phyloP scores from a whole-genome alignment of 805 yeast species.

The Kodamaea restingae region DNA sequence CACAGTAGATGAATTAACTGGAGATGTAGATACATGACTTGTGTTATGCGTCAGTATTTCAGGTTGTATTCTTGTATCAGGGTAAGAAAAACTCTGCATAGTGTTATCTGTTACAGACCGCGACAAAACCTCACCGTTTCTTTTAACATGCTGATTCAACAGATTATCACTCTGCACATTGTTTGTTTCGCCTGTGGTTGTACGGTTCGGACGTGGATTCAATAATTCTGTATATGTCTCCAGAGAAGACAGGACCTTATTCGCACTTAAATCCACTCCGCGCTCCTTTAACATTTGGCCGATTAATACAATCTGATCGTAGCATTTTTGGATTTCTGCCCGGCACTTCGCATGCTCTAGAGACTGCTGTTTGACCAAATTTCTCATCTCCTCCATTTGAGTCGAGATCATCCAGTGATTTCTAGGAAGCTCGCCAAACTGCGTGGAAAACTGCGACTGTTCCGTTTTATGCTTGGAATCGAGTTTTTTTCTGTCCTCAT shows the following conservation, averaged over 20 bases:
- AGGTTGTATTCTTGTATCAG: too few species aligned
- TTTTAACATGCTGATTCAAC: too few species aligned
- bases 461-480: neutral
- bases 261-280: neutral
- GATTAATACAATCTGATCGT: neutral
- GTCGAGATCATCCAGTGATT: neutral
- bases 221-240: too few species aligned
- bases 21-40: too few species aligned
- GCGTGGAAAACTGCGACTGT: neutral
- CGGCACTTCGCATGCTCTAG: neutral
- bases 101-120: too few species aligned
- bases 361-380: neutral
- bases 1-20: too few species aligned
- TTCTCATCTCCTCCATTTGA: neutral
- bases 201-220: too few species aligned
- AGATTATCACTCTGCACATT: too few species aligned
- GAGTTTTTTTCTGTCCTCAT: neutral
- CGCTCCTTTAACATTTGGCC: neutral
- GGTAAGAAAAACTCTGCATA: too few species aligned
- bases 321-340: neutral
- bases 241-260: neutral
- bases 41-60: too few species aligned
- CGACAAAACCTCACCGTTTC: too few species aligned
- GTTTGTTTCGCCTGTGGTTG: too few species aligned
- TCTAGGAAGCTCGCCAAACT: neutral